These are phyloP conservation scores for Wickerhamomyces sp. DNA, from an alignment of 1,139 yeast genomes.

Conservation along the genomic window DNA sequence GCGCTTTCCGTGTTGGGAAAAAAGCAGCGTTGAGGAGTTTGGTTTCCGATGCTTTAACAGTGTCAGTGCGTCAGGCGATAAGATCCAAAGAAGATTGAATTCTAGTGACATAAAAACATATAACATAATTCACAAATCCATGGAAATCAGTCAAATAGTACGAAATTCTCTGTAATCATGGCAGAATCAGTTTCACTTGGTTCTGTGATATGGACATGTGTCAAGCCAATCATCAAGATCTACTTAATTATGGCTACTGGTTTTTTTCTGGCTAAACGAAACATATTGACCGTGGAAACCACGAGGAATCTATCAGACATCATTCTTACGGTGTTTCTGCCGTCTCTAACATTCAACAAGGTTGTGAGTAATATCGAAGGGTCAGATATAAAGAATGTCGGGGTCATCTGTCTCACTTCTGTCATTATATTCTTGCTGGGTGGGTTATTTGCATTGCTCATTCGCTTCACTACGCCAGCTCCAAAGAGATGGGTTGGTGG, in stretches of 20 bases:
- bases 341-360: slow-evolving; percentile 75
- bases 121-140: too few relatives aligned
- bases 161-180: too few relatives aligned
- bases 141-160: too few relatives aligned
- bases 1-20: too few relatives aligned
- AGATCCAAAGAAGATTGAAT: too few relatives aligned
- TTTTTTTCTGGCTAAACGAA: slow-evolving; percentile 55
- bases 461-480: slow-evolving; percentile 34
- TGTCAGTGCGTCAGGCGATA: too few relatives aligned
- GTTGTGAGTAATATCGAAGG: slow-evolving; percentile 68
- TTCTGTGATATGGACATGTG: slow-evolving; percentile 71
- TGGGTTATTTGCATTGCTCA: slow-evolving; percentile 5
- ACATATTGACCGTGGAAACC: slow-evolving; percentile 70
- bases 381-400: slow-evolving; percentile 67
- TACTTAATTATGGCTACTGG: slow-evolving; percentile 76
- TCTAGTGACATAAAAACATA: too few relatives aligned
- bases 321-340: slow-evolving; percentile 66
- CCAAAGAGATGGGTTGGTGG: slow-evolving; percentile 85
- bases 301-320: slow-evolving; percentile 67
- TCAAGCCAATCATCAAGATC: slow-evolving; percentile 85
- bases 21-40: too few relatives aligned
- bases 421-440: slow-evolving; percentile 12
- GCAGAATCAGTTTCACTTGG: slow-evolving; percentile 41
- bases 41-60: too few relatives aligned
- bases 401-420: slow-evolving; percentile 41